Evolutionary conservation across 352 stramenopile species (phyloP), one percentile per base, ranked within the genome.

Genomic region (Phytophthora aleatoria): DNA sequence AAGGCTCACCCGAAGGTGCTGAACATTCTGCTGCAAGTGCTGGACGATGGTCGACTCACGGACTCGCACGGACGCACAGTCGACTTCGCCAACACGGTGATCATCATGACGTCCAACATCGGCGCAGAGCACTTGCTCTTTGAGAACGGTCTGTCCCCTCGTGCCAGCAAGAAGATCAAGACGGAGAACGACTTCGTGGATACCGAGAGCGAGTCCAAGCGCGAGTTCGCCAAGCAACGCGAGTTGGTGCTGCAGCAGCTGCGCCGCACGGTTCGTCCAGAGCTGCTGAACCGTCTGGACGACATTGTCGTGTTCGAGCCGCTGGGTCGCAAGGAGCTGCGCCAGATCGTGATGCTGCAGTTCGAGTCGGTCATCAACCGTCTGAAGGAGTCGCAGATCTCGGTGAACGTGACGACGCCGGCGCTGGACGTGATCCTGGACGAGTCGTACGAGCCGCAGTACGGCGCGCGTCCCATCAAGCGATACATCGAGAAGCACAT

Each of bases 21-120:
- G 36, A 99, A 98, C 51, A 82, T 99, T 59, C 63, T 99, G 41
- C 73, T 99, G 7, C 97, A 99, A 79, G 74, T 99, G 8, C 76
- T 99, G 2, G 97, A 99, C 68, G 97, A 99, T 73, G 98, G 98
- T 13, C 90, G 97, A 5, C 68, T 99, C 42, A 99, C 97, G 5
- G 98, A 99, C 71, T 94, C 81, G 30, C 91, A 98, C 66, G 97
- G 96, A 51, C 77, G 93, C 20, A 98, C 94, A n/a, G 92, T 99
- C 5, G 95, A 99, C 60, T 99, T 99, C 65, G 90, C 84, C 0
- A 99, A 99, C 69, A 96, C 95, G 2, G 94, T 99, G 45, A 91
- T 99, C 48, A 99, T 99, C 72, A 88, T 99, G 74, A 99, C 97
- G 31, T 98, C 86, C 0, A 99, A 99, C 76, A 87, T 99, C 64